These are phyloP conservation scores for Diospyros lotus DNA, from an alignment of 148 eudicot genomes.

Conservation along the genomic window DNA sequence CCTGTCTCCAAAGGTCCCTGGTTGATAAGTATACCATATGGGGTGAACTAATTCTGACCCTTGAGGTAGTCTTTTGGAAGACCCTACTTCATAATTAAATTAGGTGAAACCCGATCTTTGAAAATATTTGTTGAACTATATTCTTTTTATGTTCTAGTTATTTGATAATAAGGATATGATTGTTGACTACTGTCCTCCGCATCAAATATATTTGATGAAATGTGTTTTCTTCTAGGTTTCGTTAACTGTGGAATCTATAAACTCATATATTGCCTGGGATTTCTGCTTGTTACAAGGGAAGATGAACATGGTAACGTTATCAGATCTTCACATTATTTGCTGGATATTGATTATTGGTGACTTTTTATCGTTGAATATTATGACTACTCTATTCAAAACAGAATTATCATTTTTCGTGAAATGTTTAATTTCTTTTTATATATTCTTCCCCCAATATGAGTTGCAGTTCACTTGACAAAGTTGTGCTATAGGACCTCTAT, in stretches of 20 bases:
- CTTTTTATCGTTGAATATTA: not conserved
- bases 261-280: conserved; percentile 98
- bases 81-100: not conserved
- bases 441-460: not conserved
- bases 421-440: not conserved
- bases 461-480: not conserved
- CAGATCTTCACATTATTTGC: not conserved
- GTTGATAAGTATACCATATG: no score
- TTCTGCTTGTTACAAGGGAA: conserved; percentile 76
- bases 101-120: not conserved
- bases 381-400: not conserved
- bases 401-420: not conserved
- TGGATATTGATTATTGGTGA: not conserved
- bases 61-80: not conserved
- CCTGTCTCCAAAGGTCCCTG: no score
- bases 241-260: conserved; percentile 70
- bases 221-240: conserved; percentile 51
- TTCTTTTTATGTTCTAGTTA: not conserved
- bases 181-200: not conserved
- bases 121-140: not conserved
- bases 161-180: not conserved
- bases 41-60: not conserved
- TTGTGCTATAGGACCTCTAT: not conserved
- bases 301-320: conserved; percentile 58
- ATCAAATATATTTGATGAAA: not conserved